Conservation (phyloP, 1,284 basidiomycete genomes). For the Earliella scabrosa region DNA sequence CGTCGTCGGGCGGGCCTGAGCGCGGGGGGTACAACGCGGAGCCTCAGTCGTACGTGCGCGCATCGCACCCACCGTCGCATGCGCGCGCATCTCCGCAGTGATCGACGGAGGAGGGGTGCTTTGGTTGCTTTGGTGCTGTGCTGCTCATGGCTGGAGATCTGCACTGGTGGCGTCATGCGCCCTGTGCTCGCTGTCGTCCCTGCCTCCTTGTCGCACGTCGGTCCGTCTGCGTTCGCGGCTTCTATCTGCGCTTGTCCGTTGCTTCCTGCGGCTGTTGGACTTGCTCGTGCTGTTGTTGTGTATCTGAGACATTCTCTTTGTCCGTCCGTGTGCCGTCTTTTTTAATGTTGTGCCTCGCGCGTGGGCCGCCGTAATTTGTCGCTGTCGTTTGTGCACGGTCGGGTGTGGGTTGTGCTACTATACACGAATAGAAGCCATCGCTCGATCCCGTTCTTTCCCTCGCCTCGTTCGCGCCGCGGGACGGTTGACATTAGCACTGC, state of each 20-base stretch:
- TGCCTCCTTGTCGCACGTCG: no score
- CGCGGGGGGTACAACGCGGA: slow-evolving; percentile 46
- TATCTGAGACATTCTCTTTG: not conserved
- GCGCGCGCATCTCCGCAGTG: slow-evolving; percentile 45
- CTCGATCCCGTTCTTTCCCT: no score
- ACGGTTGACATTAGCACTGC: no score
- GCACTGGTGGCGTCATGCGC: not conserved
- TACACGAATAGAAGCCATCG: no score
- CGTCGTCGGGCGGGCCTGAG: slow-evolving; percentile 30
- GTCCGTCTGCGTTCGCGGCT: no score
- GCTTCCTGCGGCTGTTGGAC: not conserved
- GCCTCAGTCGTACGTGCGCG: slow-evolving; percentile 63
- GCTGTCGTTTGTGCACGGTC: slow-evolving; percentile 1
- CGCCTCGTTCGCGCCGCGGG: no score
- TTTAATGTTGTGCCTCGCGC: slow-evolving; percentile 4
- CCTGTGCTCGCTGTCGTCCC: not conserved
- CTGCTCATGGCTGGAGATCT: no score
- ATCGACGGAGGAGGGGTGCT: slow-evolving; percentile 12
- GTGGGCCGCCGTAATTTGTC: not conserved
- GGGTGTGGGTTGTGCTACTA: not conserved
- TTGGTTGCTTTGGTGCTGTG: no score
- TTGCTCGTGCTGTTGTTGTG: not conserved
- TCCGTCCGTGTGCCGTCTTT: not conserved
- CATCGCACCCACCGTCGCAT: slow-evolving; percentile 49
- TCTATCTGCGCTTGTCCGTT: no score